Conservation (phyloP, 257 asterid genomes). For the Solanum gandarillasii region DNA sequence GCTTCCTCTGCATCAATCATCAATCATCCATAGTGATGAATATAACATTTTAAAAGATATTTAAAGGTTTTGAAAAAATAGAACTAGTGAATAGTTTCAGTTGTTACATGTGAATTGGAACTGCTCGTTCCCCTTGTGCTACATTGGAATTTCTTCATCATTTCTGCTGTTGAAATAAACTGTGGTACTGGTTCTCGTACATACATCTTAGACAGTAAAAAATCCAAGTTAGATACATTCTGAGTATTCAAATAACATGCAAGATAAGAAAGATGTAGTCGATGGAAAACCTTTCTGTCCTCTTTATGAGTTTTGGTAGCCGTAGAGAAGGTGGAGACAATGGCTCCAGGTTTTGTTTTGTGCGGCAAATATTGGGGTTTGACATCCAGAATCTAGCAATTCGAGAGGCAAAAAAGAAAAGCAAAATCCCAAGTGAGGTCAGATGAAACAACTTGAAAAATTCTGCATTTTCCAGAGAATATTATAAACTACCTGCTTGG, state of each 20-base stretch:
- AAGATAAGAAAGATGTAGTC: not conserved
- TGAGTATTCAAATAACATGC: not conserved
- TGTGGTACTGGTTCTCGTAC: conserved; percentile 67
- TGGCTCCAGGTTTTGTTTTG: conserved; percentile 54
- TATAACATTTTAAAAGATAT: not conserved
- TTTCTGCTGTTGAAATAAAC: conserved; percentile 81
- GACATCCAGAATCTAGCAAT: conserved; percentile 59
- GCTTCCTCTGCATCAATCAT: conserved; percentile 22
- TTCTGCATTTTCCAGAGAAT: not conserved
- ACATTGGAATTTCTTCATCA: conserved; percentile 75
- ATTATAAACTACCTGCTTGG: conserved; percentile 43
- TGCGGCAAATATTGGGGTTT: conserved; percentile 63
- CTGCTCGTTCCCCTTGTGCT: conserved; percentile 53
- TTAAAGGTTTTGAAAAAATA: not conserved
- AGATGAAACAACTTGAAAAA: not conserved
- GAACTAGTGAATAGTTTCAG: not conserved
- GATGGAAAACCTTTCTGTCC: conserved; percentile 46
- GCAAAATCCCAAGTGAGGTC: not conserved
- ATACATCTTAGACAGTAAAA: conserved; percentile 36
- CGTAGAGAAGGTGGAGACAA: conserved; percentile 27
- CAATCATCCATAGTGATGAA: conserved; percentile 9
- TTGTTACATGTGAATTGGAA: conserved; percentile 44
- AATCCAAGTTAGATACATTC: not conserved
- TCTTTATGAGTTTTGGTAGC: conserved; percentile 49
- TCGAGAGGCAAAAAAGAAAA: not conserved